These are phyloP conservation scores for Casuarina glauca DNA, from an alignment of 306 rosid genomes.

Conservation along the genomic window DNA sequence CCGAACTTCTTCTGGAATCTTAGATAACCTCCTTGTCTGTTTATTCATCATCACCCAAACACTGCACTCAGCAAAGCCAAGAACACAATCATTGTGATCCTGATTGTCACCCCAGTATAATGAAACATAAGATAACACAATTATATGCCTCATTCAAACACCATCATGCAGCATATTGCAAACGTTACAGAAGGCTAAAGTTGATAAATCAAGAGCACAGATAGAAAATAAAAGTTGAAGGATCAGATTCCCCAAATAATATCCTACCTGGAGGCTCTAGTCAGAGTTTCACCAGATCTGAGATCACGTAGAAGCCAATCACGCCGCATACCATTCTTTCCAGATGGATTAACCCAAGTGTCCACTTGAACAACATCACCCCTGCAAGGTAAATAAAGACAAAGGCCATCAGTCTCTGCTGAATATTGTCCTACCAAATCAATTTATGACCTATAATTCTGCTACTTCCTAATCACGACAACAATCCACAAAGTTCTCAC, in stretches of 20 bases:
- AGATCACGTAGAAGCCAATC: conserved; percentile 88
- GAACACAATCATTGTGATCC: conserved; percentile 19
- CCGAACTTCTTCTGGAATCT: conserved; percentile 90
- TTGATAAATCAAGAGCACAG: not conserved
- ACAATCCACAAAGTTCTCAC: conserved; percentile 17
- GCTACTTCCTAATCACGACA: conserved; percentile 19
- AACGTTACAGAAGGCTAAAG: not conserved
- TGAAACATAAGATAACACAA: not conserved
- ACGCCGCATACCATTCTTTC: conserved; percentile 98
- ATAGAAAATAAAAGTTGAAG: not conserved
- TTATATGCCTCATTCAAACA: not conserved
- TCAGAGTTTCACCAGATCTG: conserved; percentile 71
- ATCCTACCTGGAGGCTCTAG: conserved; percentile 88
- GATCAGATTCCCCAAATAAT: not conserved
- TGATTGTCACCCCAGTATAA: not conserved
- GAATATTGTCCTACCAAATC: conserved; percentile 16
- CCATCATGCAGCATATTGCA: not conserved
- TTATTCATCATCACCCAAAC: conserved; percentile 99
- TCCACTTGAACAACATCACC: conserved; percentile 96
- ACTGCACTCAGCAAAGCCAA: conserved; percentile 54
- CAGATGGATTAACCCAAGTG: conserved; percentile 91
- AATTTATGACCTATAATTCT: conserved; percentile 9
- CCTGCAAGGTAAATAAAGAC: conserved; percentile 50
- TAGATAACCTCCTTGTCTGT: conserved; percentile 83
- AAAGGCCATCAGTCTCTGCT: conserved; percentile 23